These are phyloP conservation scores for Pascua guehoae DNA, from an alignment of 1,284 basidiomycete genomes.

Conservation along the genomic window DNA sequence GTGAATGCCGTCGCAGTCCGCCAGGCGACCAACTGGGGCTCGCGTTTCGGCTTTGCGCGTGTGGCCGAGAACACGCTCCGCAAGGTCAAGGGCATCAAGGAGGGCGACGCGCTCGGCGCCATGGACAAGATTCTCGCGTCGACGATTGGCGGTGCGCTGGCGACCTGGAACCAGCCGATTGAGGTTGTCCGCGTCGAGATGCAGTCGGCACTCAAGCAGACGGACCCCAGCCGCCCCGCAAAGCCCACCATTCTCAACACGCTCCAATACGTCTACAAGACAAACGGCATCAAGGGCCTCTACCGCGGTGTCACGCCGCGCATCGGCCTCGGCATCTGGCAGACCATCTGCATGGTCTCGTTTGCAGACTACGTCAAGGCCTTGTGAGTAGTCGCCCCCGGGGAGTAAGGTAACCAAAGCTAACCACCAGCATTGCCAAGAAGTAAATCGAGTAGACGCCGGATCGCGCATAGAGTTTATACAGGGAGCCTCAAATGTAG, in stretches of 20 bases:
- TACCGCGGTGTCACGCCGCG: conserved; percentile 97
- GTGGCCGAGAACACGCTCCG: conserved; percentile 82
- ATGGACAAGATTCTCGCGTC: conserved; percentile 85
- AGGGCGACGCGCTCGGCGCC: conserved; percentile 70
- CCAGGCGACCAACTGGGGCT: conserved; percentile 99
- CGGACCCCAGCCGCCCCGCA: conserved; percentile 68
- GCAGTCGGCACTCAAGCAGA: conserved; percentile 93
- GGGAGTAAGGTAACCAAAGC: not conserved
- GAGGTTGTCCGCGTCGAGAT: conserved; percentile 68
- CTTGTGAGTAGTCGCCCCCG: conserved; percentile 2
- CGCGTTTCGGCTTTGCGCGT: conserved; percentile 96
- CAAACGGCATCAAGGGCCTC: conserved; percentile 93
- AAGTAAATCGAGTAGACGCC: not conserved
- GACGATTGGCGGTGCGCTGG: conserved; percentile 88
- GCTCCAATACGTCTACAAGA: conserved; percentile 85
- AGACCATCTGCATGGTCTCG: conserved; percentile 86
- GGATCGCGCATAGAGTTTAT: no score
- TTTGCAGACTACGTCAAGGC: conserved; percentile 81
- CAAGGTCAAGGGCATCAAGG: conserved; percentile 57
- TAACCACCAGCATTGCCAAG: conserved; percentile 3
- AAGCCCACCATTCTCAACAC: conserved; percentile 93
- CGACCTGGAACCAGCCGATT: conserved; percentile 99
- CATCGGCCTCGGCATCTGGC: conserved; percentile 70
- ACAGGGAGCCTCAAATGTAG: no score
- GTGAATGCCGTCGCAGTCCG: conserved; percentile 97